A percentile compares a stretch with the other conserved stretches of the same genome.
phyloP scores from a whole-genome alignment of 129 eudicot genomes.

The Deinandra increscens region DNA sequence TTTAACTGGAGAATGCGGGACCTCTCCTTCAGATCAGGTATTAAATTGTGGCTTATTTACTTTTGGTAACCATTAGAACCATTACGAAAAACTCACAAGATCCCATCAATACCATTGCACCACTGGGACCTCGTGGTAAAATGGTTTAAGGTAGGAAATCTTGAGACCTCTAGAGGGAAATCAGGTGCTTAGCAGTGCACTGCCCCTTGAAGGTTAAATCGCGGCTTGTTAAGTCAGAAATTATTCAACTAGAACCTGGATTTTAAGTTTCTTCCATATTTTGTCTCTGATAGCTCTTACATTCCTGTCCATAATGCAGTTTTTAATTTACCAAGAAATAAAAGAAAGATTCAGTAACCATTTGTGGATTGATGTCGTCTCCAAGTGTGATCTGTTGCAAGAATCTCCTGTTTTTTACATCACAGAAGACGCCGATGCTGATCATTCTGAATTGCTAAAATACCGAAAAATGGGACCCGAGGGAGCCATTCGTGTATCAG shows the following conservation, averaged over 20 bases:
- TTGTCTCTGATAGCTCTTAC: neutral
- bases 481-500: slow-evolving; percentile 77
- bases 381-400: slow-evolving; percentile 80
- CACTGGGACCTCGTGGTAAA: too few species aligned
- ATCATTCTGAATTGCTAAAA: slow-evolving; percentile 54
- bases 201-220: too few species aligned
- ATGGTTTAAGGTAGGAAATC: too few species aligned
- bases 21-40: slow-evolving; percentile 97
- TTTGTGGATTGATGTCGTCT: slow-evolving; percentile 95
- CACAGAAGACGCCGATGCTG: slow-evolving; percentile 56
- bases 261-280: slow-evolving; percentile 1
- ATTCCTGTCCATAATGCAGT: slow-evolving; percentile 44
- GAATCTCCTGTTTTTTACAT: slow-evolving; percentile 62
- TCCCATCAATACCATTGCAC: too few species aligned
- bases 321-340: slow-evolving; percentile 71
- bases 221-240: neutral
- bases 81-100: too few species aligned
- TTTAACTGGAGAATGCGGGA: slow-evolving; percentile 95
- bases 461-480: slow-evolving; percentile 84
- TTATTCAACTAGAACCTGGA: neutral
- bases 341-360: slow-evolving; percentile 68
- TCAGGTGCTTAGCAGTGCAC: too few species aligned
- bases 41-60: neutral
- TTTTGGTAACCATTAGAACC: too few species aligned
- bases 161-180: too few species aligned